Conservation (phyloP, 345 rosid genomes). For the Murraya paniculata region DNA sequence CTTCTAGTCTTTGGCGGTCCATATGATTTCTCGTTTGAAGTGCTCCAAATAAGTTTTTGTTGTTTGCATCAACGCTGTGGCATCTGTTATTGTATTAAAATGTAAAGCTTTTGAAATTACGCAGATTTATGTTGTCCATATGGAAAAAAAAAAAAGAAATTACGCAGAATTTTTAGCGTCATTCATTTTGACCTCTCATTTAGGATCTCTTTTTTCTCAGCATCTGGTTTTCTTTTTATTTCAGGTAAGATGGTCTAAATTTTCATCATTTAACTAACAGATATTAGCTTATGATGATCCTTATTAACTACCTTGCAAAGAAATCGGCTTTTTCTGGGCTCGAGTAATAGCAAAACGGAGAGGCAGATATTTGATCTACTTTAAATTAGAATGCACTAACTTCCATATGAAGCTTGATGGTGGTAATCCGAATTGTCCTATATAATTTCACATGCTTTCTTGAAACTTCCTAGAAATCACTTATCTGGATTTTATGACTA, state of each 20-base stretch:
- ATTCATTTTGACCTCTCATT: not conserved
- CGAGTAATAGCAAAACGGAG: not conserved
- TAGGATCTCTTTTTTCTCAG: not conserved
- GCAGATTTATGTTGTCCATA: not conserved
- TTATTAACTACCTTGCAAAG: not conserved
- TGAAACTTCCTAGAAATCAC: not conserved
- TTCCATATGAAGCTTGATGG: not conserved
- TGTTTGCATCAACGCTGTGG: not conserved
- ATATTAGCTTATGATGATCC: not conserved
- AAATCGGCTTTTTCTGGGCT: not conserved
- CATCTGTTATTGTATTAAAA: not conserved
- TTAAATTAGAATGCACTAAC: not conserved
- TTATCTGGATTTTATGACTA: not conserved
- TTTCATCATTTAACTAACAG: not conserved
- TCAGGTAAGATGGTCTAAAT: not conserved
- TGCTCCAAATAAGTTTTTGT: not conserved
- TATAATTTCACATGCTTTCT: not conserved
- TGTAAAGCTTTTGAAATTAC: conserved; percentile 4
- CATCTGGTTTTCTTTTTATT: not conserved
- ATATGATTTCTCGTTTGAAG: not conserved
- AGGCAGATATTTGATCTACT: not conserved
- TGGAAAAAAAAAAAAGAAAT: not conserved
- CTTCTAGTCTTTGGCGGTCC: not conserved
- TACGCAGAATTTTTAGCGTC: not conserved
- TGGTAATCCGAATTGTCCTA: not conserved